phyloP scores from a whole-genome alignment of 1,284 basidiomycete genomes.

The Cutaneotrichosporon arboriforme region DNA sequence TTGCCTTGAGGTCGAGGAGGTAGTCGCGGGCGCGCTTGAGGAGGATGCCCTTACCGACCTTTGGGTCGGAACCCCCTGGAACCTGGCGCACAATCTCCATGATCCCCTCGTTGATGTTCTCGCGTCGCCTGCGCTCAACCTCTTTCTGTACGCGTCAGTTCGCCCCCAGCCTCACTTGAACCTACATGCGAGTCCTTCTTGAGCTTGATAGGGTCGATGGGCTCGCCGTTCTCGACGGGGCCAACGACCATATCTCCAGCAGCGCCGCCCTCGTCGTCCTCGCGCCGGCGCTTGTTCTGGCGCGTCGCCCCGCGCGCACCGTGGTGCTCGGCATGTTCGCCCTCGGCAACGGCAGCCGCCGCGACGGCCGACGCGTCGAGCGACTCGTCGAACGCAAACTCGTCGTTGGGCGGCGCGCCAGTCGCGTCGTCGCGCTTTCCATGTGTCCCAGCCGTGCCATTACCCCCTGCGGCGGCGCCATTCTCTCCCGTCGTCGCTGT shows the following conservation, averaged over 20 bases:
- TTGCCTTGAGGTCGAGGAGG: constrained; percentile 24
- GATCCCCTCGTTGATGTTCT: constrained; percentile 94
- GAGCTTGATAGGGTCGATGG: constrained; percentile 27
- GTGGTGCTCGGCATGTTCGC: no score
- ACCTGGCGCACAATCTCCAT: constrained; percentile 84
- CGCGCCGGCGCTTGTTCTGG: constrained; percentile 17
- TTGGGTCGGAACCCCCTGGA: constrained; percentile 57
- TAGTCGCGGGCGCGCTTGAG: constrained; percentile 35
- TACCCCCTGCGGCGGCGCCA: background rate
- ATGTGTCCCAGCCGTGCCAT: background rate
- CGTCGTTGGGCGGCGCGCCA: background rate
- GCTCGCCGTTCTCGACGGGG: constrained; percentile 25
- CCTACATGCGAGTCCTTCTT: constrained; percentile 46
- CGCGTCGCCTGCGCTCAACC: constrained; percentile 85
- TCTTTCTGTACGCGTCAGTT: constrained; percentile 68
- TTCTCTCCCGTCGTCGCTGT: background rate
- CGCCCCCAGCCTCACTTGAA: background rate
- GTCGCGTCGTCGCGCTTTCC: background rate
- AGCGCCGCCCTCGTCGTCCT: constrained; percentile 17
- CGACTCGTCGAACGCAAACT: background rate
- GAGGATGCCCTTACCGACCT: constrained; percentile 37
- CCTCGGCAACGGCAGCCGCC: background rate
- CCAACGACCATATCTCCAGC: constrained; percentile 4
- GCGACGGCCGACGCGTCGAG: background rate
- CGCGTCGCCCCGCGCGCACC: background rate